Evolutionary conservation across 2,329 filamentous ascomycete species (phyloP), one percentile per base, ranked within the genome.

Genomic region (Alternaria arborescens): DNA sequence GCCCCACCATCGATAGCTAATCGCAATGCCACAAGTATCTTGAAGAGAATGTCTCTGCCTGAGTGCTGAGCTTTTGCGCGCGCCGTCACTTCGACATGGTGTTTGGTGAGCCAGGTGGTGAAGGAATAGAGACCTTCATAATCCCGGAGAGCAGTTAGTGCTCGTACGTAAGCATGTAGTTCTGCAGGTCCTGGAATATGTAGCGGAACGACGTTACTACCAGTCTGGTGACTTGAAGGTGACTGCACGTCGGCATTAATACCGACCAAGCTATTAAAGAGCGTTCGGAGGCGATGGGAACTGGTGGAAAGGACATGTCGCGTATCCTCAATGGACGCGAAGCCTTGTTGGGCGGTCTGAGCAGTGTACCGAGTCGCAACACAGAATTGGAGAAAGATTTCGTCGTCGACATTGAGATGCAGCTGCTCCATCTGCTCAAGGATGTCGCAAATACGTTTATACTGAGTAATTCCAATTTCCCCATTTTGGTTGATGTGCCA

Each of bases 111-210:
- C 88, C 89, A 93, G 30, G 79, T 75, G 14, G 89, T 77, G 5
- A 89, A 77, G 4, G 79, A 79, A 5, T 85, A 81, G 72, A 92
- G 86, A 51, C 85, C 87, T 2, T 84, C 78, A 50, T 82, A 81
- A 65, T 92, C 87, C 36, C 84, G 84, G n/a, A 88, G 75, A 53
- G 85, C 83, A 1, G 86, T 89, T 22, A 93, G 79, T 1, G 86
- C 83, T 47, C 88, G 83, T 73, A 93, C 83, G 71, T 91, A 90
- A 2, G 81, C 79, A 67, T 90, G 86, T 1, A 87, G 71, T 38
- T 83, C 76, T 20, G 77, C 77, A 7, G 84, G 82, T 10, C 75
- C 74, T 11, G 88, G 79, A 12, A 80, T 73, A 38, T 81, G 77
- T 8, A 83, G 76, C 2, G 85, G 74, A 8, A 75, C 48, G 8